Evolutionary conservation across 805 yeast genomes (phyloP), one percentile per base, ranked within the genome.

Genomic region (Schizosaccharomyces japonicus): DNA sequence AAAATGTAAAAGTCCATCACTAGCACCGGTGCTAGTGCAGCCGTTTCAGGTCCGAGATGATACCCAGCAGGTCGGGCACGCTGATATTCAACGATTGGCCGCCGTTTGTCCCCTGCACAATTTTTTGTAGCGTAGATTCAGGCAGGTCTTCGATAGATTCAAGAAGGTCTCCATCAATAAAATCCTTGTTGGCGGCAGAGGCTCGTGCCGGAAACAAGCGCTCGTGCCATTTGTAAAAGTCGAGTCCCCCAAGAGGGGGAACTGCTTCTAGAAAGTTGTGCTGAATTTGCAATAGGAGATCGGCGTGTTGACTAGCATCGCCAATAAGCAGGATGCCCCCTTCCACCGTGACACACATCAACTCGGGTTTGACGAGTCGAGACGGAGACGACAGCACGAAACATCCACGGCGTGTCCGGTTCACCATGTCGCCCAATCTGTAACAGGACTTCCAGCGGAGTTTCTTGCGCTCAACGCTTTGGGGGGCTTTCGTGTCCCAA

Each of bases 121-220:
- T 36, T 5, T 36, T 27, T 2, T 36, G 15, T 27, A 15, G 13
- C 23, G 23, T 36, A 36, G 42, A 23, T 21, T 15, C 11, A 36
- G 27, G 42, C 26, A 36, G 13, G 13, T 23, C 42, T 61, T 60
- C 27, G 42, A 36, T 36, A 23, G 27, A n/a, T 51, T 53, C 56
- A 15, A 53, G 33, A 32, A 48, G 50, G 30, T 51, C 54, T 6
- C 55, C 56, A 39, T 53, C 56, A 5, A 53, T 50, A n/a, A 53
- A 52, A 8, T 55, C 45, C 13, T 32, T 13, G 19, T 53, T 52
- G 32, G 47, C 52, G 10, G 25, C 26, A 15, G 32, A 39, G 7
- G 39, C 29, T 21, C 49, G 45, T 27, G 53, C 44, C 31, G 48
- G 50, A 42, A 47, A 49, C 13, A 32, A 23, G 25, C 51, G 47